Evolutionary conservation across 2,329 filamentous ascomycete species (phyloP), one percentile per base, ranked within the genome.

Genomic region (Leptographium wingfieldii): DNA sequence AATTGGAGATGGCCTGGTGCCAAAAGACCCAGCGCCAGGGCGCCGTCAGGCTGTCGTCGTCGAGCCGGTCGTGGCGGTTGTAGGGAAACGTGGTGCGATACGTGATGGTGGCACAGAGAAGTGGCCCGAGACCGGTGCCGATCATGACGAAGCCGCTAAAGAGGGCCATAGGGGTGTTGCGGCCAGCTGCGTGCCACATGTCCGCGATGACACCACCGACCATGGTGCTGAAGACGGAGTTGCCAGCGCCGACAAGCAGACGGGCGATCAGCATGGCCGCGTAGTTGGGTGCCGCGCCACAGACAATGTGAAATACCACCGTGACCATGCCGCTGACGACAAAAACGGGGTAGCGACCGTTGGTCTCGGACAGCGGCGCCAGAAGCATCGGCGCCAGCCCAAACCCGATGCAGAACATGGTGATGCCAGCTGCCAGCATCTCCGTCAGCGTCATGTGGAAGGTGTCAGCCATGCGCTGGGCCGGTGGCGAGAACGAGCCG

Each of bases 161-260:
- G 0, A 95, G 69, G 0, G 90, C 86, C 92, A 96, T 96, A 0
- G 92, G 88, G 0, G 87, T 90, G 67, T 96, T 96, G 40, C 92
- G 79, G 53, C 88, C 85, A 61, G 88, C 75, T 11, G 88, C 83
- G 55, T 86, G 82, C 74, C 91, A 96, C 61, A 96, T 81, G 68
- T 96, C 92, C 57, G 87, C 87, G 49, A 96, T 86, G 4, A 96
- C 88, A 3, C 92, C 92, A n/a, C 92, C 92, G 0, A 95, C 87
- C 80, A 96, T 92, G 27, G 90, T 94, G 53, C 87, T 90, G 69
- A 95, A 95, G 0, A 79, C 84, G 56, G 85, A 90, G 6, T 83
- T 86, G 7, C 88, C 88, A n/a, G 84, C 82, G 1, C 92, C 92
- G 11, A 84, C 80, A 55, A 94, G 78, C 69, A 96, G 88, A 1